Conservation (phyloP, 2,329 filamentous ascomycete genomes). For the Alternaria arbusti region DNA sequence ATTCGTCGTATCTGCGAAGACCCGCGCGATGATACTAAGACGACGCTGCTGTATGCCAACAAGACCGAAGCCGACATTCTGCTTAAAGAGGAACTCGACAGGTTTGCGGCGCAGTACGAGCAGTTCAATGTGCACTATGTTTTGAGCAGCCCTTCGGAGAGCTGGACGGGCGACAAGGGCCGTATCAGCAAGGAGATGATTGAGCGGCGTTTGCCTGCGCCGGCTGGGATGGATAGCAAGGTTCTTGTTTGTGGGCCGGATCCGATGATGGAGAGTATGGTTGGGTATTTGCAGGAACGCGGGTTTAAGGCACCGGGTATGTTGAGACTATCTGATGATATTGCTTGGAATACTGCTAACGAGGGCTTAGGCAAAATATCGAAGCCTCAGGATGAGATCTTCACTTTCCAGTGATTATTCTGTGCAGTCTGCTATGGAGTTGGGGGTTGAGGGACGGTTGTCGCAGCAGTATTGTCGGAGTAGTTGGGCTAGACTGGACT, state of each 20-base stretch:
- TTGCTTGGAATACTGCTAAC: neutral
- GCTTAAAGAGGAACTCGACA: slow-evolving; percentile 62
- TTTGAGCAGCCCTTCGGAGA: slow-evolving; percentile 45
- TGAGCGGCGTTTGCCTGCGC: slow-evolving; percentile 7
- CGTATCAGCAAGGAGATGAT: slow-evolving; percentile 15
- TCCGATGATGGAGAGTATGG: slow-evolving; percentile 15
- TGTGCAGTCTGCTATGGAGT: too few species aligned
- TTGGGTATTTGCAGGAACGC: slow-evolving; percentile 10
- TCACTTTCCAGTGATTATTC: slow-evolving; percentile 5
- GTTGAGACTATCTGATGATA: neutral
- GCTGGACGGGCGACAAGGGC: slow-evolving; percentile 12
- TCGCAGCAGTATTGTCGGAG: too few species aligned
- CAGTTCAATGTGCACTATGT: slow-evolving; percentile 62
- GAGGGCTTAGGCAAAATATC: slow-evolving; percentile 1
- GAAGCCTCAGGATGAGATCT: slow-evolving; percentile 20
- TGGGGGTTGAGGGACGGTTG: too few species aligned
- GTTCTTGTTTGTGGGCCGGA: slow-evolving; percentile 78
- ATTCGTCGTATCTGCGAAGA: slow-evolving; percentile 70
- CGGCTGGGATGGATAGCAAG: slow-evolving; percentile 78
- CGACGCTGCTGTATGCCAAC: slow-evolving; percentile 67
- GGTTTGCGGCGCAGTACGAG: slow-evolving; percentile 59
- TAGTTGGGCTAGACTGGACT: too few species aligned
- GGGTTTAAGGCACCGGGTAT: slow-evolving; percentile 22
- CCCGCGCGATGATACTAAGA: slow-evolving; percentile 60
- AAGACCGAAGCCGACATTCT: slow-evolving; percentile 65